Evolutionary conservation across 805 yeast species (phyloP).

Genomic region (Wickerhamomyces subpelliculosus): DNA sequence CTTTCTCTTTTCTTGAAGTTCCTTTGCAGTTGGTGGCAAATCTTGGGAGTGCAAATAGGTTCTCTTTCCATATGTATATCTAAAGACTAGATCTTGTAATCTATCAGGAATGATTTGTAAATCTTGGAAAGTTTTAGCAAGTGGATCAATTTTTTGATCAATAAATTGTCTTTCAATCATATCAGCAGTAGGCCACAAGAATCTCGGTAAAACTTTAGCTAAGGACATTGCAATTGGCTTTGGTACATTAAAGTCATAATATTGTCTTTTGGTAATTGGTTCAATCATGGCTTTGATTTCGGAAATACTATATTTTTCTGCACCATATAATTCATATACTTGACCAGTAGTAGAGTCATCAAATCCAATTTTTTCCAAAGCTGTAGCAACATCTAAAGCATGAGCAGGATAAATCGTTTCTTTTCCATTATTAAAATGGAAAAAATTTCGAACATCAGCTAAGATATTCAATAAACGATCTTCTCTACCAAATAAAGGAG

Average conservation of each 20-base stretch:
- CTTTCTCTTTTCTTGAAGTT: slow-evolving; percentile 23
- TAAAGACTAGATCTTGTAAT: slow-evolving; percentile 42
- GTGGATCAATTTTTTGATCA: slow-evolving; percentile 54
- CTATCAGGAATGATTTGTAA: slow-evolving; percentile 59
- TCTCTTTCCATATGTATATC: slow-evolving; percentile 33
- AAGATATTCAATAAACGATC: slow-evolving; percentile 59
- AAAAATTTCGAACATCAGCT: slow-evolving; percentile 50
- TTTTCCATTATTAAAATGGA: slow-evolving; percentile 59
- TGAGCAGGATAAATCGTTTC: slow-evolving; percentile 67
- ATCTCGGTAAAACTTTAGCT: slow-evolving; percentile 29
- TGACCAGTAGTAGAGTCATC: slow-evolving; percentile 78
- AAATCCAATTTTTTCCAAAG: slow-evolving; percentile 69
- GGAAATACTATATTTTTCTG: slow-evolving; percentile 51
- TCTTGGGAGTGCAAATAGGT: slow-evolving; percentile 28
- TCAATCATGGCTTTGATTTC: slow-evolving; percentile 69
- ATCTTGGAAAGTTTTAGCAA: slow-evolving; percentile 60
- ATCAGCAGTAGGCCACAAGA: slow-evolving; percentile 32
- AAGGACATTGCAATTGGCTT: slow-evolving; percentile 28
- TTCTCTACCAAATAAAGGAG: slow-evolving; percentile 71
- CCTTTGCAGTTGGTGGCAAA: slow-evolving; percentile 33
- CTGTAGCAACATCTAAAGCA: slow-evolving; percentile 70
- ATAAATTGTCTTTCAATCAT: slow-evolving; percentile 45
- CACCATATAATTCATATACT: slow-evolving; percentile 67
- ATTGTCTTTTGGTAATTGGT: slow-evolving; percentile 43
- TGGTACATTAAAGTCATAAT: slow-evolving; percentile 31